Base-by-base conservation (phyloP, 1,284 basidiomycete species). In the Trichosporon inkin region DNA sequence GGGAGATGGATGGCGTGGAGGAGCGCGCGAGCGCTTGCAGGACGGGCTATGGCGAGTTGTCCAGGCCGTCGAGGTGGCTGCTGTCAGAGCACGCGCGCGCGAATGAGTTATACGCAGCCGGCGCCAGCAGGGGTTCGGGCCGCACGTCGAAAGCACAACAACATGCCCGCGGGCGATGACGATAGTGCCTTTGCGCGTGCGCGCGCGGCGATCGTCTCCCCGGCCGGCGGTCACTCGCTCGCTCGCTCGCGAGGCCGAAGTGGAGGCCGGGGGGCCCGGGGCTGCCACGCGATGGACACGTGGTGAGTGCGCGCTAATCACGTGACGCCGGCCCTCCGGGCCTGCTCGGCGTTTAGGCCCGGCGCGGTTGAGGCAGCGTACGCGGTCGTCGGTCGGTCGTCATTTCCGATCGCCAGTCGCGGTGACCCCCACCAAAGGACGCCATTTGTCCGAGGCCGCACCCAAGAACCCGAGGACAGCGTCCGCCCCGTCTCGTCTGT, bases 371-470 rank as follows among this genome's bases (percentile, higher is more conserved):
- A 32, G 28, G 28, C 28, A 32, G 28, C 28, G 28, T 32, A 32
- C 28, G 28, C 28, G 28, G 28, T 32, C 28, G 28, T 4, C 28
- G 28, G 28, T 32, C 28, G 28, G 28, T 32, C 28, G 28, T 32
- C 28, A 32, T 32, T 32, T 32, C 28, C 28, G 28, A 32, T 32
- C 28, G 28, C 28, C 5, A 32, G 4, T 32, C 28, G 28, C n/a
- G n/a, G n/a, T n/a, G n/a, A 8, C 28, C 28, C 28, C 28, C 28
- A 32, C 5, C 28, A 8, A 32, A 28, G 44, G 14, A 24, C 24
- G 44, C 24, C 44, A 49, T 49, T 49, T 49, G 44, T 49, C 44
- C 44, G 44, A 49, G 44, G 44, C 44, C 44, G 13, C 13, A 13
- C 36, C 36, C 5, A 20, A 20, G 10, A 24, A 49, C 22, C 44